Conservation (phyloP, 2,329 filamentous ascomycete genomes). For the Colletotrichum trifolii region DNA sequence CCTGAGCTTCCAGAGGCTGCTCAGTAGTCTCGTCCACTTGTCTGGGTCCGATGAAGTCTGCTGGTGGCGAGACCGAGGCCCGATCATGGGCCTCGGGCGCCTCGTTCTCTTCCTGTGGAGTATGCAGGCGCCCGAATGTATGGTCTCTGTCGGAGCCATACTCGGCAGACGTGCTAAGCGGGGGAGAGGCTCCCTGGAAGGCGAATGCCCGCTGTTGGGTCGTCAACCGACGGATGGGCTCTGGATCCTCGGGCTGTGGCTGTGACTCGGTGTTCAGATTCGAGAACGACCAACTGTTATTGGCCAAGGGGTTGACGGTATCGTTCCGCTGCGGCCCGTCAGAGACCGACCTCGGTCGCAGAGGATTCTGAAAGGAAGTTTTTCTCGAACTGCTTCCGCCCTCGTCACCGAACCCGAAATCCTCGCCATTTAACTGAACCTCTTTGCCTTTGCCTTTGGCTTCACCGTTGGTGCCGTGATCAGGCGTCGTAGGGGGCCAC, state of each 20-base stretch:
- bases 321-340: constrained; percentile 62
- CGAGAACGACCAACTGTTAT: constrained; percentile 71
- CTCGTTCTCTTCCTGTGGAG: background rate
- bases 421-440: constrained; percentile 6
- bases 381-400: constrained; percentile 6
- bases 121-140: background rate
- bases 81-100: background rate
- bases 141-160: constrained; percentile 12
- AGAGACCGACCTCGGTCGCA: constrained; percentile 64
- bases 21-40: background rate
- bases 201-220: background rate
- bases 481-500: constrained; percentile 18
- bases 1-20: constrained; percentile 12
- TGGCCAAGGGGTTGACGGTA: constrained; percentile 63
- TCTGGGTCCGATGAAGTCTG: background rate
- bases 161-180: constrained; percentile 19
- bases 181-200: constrained; percentile 4
- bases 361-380: constrained; percentile 32
- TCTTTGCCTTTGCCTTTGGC: constrained; percentile 40
- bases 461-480: constrained; percentile 16
- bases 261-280: constrained; percentile 46
- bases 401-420: constrained; percentile 14
- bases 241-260: constrained; percentile 9
- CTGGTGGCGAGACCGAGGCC: background rate
- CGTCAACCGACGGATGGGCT: background rate